A percentile compares a stretch with the other conserved stretches of the same genome.
phyloP scores from a whole-genome alignment of 768 basidiomycete genomes.

The Naganishia vaughanmartiniae region DNA sequence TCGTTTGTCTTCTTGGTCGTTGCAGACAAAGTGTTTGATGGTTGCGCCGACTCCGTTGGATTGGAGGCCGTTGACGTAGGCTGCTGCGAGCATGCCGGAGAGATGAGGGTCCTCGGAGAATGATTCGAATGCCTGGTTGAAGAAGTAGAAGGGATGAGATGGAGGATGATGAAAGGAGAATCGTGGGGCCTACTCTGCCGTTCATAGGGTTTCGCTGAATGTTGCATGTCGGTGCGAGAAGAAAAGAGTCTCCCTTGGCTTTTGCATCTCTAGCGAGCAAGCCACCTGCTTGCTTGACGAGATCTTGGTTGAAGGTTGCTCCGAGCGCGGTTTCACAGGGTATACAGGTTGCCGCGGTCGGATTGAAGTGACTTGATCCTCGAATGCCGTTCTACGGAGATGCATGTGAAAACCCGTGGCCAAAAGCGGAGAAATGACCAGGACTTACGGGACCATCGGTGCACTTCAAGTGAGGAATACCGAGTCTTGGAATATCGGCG shows the following conservation, averaged over 20 bases:
- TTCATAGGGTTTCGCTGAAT: conserved; percentile 59
- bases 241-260: conserved; percentile 60
- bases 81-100: conserved; percentile 62
- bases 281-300: conserved; percentile 59
- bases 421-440: background rate
- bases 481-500: conserved; percentile 7
- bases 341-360: conserved; percentile 61
- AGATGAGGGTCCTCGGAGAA: conserved; percentile 71
- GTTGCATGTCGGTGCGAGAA: conserved; percentile 72
- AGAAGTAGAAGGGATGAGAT: no score
- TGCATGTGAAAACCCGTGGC: background rate
- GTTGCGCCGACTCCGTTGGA: conserved; percentile 65
- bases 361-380: conserved; percentile 21
- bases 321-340: conserved; percentile 70
- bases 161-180: conserved; percentile 62
- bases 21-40: conserved; percentile 69
- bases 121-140: conserved; percentile 59
- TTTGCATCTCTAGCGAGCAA: conserved; percentile 68
- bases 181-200: conserved; percentile 36
- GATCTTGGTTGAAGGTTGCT: conserved; percentile 65
- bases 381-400: conserved; percentile 18
- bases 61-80: conserved; percentile 69
- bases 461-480: conserved; percentile 22
- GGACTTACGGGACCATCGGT: conserved; percentile 24
- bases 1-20: conserved; percentile 71